A percentile compares a stretch with the other conserved stretches of the same genome.
Conservation (phyloP, 768 basidiomycete genomes). For the Hebeloma cylindrosporum region DNA sequence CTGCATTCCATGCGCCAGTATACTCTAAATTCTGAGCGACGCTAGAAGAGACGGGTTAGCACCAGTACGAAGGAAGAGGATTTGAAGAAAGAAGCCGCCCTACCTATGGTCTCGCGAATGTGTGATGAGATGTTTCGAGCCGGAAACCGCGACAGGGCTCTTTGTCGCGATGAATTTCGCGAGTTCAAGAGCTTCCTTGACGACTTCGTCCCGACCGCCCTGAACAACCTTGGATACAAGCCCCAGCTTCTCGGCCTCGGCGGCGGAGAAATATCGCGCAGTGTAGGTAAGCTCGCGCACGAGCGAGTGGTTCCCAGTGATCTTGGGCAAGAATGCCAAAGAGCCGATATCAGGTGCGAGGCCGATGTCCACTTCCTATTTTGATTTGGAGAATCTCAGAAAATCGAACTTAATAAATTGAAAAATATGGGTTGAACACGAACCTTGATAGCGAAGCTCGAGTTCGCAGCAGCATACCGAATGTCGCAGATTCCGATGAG, state of each 20-base stretch:
- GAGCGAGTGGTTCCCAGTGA: slow-evolving; percentile 72
- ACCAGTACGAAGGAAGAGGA: no score
- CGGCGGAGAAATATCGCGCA: slow-evolving; percentile 63
- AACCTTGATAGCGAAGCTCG: slow-evolving; percentile 76
- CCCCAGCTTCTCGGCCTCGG: slow-evolving; percentile 68
- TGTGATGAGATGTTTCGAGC: slow-evolving; percentile 75
- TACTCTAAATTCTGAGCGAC: slow-evolving; percentile 44
- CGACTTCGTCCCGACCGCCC: slow-evolving; percentile 66
- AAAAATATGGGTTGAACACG: slow-evolving; percentile 45
- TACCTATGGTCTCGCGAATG: slow-evolving; percentile 82
- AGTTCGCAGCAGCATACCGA: slow-evolving; percentile 63
- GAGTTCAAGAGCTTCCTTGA: slow-evolving; percentile 62
- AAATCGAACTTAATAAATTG: no score
- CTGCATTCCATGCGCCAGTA: slow-evolving; percentile 45
- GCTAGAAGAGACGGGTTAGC: no score
- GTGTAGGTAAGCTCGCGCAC: slow-evolving; percentile 78
- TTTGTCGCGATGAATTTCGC: slow-evolving; percentile 69
- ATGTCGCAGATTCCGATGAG: slow-evolving; percentile 76
- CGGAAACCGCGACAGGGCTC: slow-evolving; percentile 74
- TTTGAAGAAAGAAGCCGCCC: no score
- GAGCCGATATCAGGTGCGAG: slow-evolving; percentile 89
- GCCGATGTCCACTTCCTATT: slow-evolving; percentile 87
- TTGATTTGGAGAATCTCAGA: no score
- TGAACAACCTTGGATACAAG: slow-evolving; percentile 71
- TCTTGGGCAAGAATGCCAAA: slow-evolving; percentile 77